Conservation (phyloP, 345 rosid species). For the Salix arbutifolia region DNA sequence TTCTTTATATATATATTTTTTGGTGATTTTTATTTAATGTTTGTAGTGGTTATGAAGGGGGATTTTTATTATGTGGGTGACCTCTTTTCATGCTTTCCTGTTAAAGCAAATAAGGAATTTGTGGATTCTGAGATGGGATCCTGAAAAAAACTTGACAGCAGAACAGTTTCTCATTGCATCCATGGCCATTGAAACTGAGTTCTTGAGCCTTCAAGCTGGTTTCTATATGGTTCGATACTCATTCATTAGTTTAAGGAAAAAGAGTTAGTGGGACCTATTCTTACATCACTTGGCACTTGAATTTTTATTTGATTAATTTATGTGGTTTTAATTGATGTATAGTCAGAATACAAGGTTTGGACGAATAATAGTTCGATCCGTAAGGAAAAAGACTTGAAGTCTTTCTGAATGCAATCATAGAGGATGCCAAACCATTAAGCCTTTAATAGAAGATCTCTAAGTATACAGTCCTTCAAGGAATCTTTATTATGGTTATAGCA, state of each 20-base stretch:
- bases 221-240: too few species aligned
- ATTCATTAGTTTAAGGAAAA: too few species aligned
- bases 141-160: background rate
- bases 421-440: too few species aligned
- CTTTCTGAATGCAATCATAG: background rate
- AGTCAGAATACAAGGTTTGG: too few species aligned
- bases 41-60: background rate
- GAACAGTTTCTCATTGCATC: background rate
- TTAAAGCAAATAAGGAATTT: background rate
- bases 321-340: too few species aligned
- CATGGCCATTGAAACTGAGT: background rate
- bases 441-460: too few species aligned
- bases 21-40: background rate
- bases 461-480: too few species aligned
- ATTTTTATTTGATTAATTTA: too few species aligned
- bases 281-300: too few species aligned
- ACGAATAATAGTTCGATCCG: background rate
- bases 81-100: background rate
- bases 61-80: background rate
- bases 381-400: background rate
- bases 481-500: background rate
- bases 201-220: background rate
- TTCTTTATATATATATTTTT: too few species aligned
- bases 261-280: too few species aligned
- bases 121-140: background rate